A percentile compares a stretch with the other conserved stretches of the same genome.
phyloP scores from a whole-genome alignment of 257 asterid species.

The Penstemon barbatus region DNA sequence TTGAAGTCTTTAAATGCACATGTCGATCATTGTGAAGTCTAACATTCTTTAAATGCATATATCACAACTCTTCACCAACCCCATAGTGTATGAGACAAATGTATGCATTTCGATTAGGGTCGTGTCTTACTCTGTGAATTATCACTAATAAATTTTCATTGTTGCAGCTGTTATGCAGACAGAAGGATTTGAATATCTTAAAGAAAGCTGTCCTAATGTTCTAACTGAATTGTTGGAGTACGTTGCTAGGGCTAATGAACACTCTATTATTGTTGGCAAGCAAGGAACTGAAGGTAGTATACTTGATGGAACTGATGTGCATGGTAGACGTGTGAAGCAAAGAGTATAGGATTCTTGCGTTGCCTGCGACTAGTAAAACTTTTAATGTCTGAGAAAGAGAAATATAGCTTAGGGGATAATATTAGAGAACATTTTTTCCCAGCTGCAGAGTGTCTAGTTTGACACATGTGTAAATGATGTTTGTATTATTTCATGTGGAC shows the following conservation, averaged over 20 bases:
- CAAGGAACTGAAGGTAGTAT: conserved; percentile 47
- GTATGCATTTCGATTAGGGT: too few species aligned
- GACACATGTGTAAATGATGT: conserved; percentile 36
- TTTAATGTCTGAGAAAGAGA: conserved; percentile 20
- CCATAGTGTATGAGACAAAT: too few species aligned
- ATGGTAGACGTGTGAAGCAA: conserved; percentile 93
- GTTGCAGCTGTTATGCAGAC: conserved; percentile 97
- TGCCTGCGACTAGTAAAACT: conserved; percentile 14
- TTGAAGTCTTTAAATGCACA: too few species aligned
- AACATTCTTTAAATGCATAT: too few species aligned
- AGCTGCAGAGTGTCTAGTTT: conserved; percentile 24
- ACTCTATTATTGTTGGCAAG: conserved; percentile 50
- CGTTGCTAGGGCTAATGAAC: conserved; percentile 80
- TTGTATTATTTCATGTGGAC: conserved; percentile 20
- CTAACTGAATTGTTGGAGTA: conserved; percentile 82
- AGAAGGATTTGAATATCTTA: conserved; percentile 83
- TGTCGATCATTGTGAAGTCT: too few species aligned
- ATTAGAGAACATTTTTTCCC: conserved; percentile 28
- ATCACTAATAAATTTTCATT: background rate
- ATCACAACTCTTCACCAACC: too few species aligned
- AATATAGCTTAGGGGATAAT: conserved; percentile 32
- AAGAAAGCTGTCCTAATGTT: conserved; percentile 86
- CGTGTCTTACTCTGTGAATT: too few species aligned
- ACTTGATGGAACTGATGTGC: conserved; percentile 69
- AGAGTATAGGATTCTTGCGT: conserved; percentile 41